phyloP scores from a whole-genome alignment of 2,329 filamentous ascomycete genomes.

The Pseudogymnoascus sp. region DNA sequence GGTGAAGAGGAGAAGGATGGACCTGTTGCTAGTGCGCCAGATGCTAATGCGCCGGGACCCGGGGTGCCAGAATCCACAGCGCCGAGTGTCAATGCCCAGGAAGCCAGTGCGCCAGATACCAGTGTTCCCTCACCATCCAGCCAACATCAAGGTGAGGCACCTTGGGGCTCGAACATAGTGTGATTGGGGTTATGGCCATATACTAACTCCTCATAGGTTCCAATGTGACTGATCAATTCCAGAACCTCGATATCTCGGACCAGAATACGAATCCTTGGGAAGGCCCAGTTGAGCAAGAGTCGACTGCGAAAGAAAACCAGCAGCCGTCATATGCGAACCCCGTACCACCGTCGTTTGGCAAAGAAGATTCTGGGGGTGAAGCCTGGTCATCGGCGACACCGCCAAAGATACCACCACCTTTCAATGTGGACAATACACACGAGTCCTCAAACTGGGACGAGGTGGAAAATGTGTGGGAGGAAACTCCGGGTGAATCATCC shows the following conservation, averaged over 20 bases:
- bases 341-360: conserved; percentile 15
- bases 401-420: conserved; percentile 15
- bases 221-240: conserved; percentile 18
- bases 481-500: conserved; percentile 15
- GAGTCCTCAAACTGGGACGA: conserved; percentile 28
- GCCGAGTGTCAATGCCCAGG: conserved; percentile 14
- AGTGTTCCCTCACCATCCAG: background rate
- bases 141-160: background rate
- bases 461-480: conserved; percentile 24
- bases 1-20: conserved; percentile 17
- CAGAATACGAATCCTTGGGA: conserved; percentile 27
- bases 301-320: conserved; percentile 18
- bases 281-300: conserved; percentile 1
- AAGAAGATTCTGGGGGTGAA: conserved; percentile 22
- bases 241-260: conserved; percentile 20
- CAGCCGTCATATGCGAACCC: conserved; percentile 10
- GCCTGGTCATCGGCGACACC: conserved; percentile 19
- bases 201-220: conserved; percentile 8
- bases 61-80: conserved; percentile 13
- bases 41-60: conserved; percentile 17
- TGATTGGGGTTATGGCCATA: background rate
- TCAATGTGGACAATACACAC: conserved; percentile 22
- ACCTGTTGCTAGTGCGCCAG: conserved; percentile 14
- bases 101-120: conserved; percentile 13
- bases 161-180: background rate